Evolutionary conservation across 2,329 filamentous ascomycete species (phyloP), one percentile per base, ranked within the genome.

Genomic region (Xylariaceae sp.): DNA sequence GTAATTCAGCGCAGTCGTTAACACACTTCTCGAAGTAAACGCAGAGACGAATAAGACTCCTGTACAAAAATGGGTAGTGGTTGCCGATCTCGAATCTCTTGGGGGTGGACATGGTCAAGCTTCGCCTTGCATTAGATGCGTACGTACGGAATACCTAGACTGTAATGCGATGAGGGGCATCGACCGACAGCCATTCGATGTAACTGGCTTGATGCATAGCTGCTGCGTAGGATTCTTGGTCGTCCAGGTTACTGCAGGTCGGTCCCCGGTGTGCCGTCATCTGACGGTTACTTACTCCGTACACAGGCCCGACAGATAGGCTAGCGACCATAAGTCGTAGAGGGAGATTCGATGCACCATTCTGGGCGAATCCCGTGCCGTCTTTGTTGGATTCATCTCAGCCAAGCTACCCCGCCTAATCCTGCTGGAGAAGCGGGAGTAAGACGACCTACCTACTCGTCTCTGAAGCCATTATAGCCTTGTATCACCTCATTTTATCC

Each of bases 241-340:
- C 55, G 53, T 62, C 51, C 55, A 54, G 59, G 49, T 55, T 49
- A 58, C 59, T 59, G 41, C 10, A 45, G 41, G 13, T 45, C 13
- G 41, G 41, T 45, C 7, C 41, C 63, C 65, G 55, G 30, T 59
- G 58, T 61, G 58, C 61, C 64, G 61, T 67, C 67, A 69, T 64
- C 67, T 68, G 66, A 68, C 62, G 57, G 60, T 51, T 53, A 64
- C 61, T 64, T 62, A 64, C 68, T 39, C 37, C 37, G 37, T 39
- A 39, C 23, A 65, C 66, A 69, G 65, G 62, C 63, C 61, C 63
- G 62, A 61, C 48, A 64, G 62, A 63, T 65, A 64, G 65, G 57
- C 61, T 62, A 52, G 62, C 61, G 53, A 62, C 62, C 57, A 62
- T 68, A 63, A 68, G 67, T 65, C 65, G 59, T 68, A 62, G 66